Evolutionary conservation across 331 rosid genomes (phyloP), one percentile per base, ranked within the genome.

Genomic region (Malus hybrid): DNA sequence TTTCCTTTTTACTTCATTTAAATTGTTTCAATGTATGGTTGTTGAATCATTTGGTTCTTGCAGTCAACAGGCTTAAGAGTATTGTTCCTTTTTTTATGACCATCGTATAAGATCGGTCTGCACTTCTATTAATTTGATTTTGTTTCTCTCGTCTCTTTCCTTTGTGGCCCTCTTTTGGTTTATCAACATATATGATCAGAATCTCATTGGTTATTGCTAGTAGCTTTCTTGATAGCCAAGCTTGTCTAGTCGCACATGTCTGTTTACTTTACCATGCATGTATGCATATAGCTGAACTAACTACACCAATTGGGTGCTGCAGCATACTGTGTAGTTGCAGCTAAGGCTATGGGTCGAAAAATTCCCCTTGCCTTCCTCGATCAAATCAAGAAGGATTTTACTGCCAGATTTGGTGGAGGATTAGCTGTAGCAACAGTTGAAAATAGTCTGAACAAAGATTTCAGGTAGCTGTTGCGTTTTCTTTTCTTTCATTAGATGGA

Each of bases 271-370:
- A 50, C 19, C 34, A 31, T 82, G 65, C 59, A 22, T 22, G 24
- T 28, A 15, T 15, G 39, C 44, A 63, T 20, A 24, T 69, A 6
- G 63, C 65, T 63, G 84, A 77, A 80, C 82, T 91, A 64, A 85
- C 76, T 59, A 60, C 12, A 72, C 66, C 28, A 67, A 57, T 76
- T 88, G 77, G 28, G 70, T 75, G 31, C 77, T 79, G 80, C 80
- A 93, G 98, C 93, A 44, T 93, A 91, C 78, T 86, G 98, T 81
- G 98, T 88, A 46, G 98, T 91, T 69, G 98, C 98, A 7, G 87
- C 86, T 60, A 94, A 91, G 78, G 84, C 97, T 66, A 76, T 77
- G 74, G 97, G 97, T 72, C 83, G 96, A 70, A 94, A 90, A 88
- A 64, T 85, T 77, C 98, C 97, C 27, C 83, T 93, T 67, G 97